A percentile compares a stretch with the other conserved stretches of the same genome.
Conservation (phyloP, 768 basidiomycete species). For the Calocybe cyanea region DNA sequence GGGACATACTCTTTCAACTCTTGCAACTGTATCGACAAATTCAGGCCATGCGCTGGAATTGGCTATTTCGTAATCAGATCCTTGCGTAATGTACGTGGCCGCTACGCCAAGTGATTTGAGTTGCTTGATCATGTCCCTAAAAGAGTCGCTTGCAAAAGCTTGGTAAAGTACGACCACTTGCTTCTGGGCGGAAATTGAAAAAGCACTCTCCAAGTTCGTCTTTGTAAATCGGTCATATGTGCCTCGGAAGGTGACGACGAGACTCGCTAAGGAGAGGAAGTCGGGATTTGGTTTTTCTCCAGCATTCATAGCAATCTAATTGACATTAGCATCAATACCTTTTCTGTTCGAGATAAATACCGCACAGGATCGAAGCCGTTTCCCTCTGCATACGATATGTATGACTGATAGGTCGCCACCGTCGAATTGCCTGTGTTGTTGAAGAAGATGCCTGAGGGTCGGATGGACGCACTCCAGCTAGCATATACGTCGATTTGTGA, state of each 20-base stretch:
- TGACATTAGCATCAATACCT: too few species aligned
- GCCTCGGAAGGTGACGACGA: slow-evolving; percentile 9
- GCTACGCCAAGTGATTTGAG: slow-evolving; percentile 6
- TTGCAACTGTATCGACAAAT: neutral
- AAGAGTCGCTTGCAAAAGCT: neutral
- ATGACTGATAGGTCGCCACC: slow-evolving; percentile 2
- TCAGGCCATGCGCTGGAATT: slow-evolving; percentile 7
- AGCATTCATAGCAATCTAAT: slow-evolving; percentile 8
- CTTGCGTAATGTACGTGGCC: slow-evolving; percentile 6
- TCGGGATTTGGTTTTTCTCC: slow-evolving; percentile 3
- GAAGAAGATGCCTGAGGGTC: slow-evolving; percentile 10
- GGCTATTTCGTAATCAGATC: neutral
- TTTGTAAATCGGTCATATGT: slow-evolving; percentile 4
- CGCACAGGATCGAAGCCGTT: neutral
- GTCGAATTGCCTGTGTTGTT: neutral
- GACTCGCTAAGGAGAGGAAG: slow-evolving; percentile 5
- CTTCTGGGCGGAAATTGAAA: slow-evolving; percentile 7
- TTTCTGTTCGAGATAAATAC: too few species aligned
- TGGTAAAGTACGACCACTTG: slow-evolving; percentile 6
- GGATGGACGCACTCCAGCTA: slow-evolving; percentile 4
- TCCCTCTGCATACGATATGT: neutral
- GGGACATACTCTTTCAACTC: too few species aligned
- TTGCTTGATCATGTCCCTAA: slow-evolving; percentile 4
- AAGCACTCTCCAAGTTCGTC: slow-evolving; percentile 1
- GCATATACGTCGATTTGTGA: slow-evolving; percentile 12